A percentile compares a stretch with the other conserved stretches of the same genome.
Evolutionary conservation across 2,329 filamentous ascomycete species (phyloP).

Genomic region (Stachybotrys echinatus): DNA sequence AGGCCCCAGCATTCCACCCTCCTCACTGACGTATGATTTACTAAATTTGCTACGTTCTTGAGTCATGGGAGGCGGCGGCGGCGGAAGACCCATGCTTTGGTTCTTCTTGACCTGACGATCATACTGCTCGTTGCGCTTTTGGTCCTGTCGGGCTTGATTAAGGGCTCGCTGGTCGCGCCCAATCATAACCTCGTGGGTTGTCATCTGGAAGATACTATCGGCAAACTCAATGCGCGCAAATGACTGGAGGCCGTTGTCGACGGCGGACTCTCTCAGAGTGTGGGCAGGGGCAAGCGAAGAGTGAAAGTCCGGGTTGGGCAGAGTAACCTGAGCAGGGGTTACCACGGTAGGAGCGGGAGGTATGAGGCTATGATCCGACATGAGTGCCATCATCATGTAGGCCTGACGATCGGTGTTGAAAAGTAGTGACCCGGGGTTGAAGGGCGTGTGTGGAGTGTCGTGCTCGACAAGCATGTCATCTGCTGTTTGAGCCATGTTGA

Average conservation of each 20-base stretch:
- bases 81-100: constrained; percentile 42
- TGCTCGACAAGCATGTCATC: constrained; percentile 14
- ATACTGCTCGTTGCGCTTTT: constrained; percentile 41
- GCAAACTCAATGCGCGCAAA: constrained; percentile 62
- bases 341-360: constrained; percentile 35
- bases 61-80: constrained; percentile 44
- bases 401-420: constrained; percentile 29
- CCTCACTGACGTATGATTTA: constrained; percentile 64
- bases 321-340: constrained; percentile 39
- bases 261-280: constrained; percentile 26
- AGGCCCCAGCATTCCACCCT: constrained; percentile 62
- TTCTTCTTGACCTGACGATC: constrained; percentile 41
- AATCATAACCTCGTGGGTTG: constrained; percentile 65
- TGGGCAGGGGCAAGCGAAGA: constrained; percentile 17
- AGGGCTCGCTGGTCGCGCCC: constrained; percentile 63
- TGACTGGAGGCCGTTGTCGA: constrained; percentile 43
- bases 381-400: constrained; percentile 41
- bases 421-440: constrained; percentile 22
- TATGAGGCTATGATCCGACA: constrained; percentile 28
- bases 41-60: constrained; percentile 50
- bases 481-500: constrained; percentile 10
- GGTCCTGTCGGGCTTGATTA: constrained; percentile 47
- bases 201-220: constrained; percentile 76
- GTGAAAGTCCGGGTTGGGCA: constrained; percentile 29
- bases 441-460: constrained; percentile 25